Evolutionary conservation across 331 rosid genomes (phyloP).

Genomic region (Stylosanthes scabra): DNA sequence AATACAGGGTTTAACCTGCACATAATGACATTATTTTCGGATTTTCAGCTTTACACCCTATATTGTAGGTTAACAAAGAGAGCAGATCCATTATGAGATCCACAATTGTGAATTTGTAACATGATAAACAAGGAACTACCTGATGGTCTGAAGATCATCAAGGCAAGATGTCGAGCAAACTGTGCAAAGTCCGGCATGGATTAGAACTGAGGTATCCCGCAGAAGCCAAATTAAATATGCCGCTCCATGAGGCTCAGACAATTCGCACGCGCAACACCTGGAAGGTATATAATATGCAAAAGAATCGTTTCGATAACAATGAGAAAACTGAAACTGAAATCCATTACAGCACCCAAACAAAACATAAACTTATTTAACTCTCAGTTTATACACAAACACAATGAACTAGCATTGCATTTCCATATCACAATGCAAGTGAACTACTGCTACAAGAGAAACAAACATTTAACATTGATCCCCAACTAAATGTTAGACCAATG

Average conservation of each 20-base stretch:
- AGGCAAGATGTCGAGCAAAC: conserved; percentile 69
- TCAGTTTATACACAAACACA: conserved; percentile 5
- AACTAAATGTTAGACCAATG: conserved; percentile 46
- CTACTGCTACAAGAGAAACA: conserved; percentile 3
- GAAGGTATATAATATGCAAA: conserved; percentile 15
- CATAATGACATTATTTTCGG: background rate
- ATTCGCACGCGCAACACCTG: conserved; percentile 26
- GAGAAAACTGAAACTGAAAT: background rate
- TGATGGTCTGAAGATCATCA: conserved; percentile 76
- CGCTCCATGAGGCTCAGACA: background rate
- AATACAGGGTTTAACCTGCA: conserved; percentile 16
- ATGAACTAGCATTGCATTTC: background rate
- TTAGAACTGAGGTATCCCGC: conserved; percentile 9
- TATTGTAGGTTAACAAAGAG: conserved; percentile 12
- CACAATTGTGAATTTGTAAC: background rate
- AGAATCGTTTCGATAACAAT: conserved; percentile 20
- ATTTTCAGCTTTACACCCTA: conserved; percentile 8
- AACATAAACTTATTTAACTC: conserved; percentile 21
- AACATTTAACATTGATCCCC: conserved; percentile 38
- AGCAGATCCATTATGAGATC: conserved; percentile 3
- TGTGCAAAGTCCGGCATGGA: conserved; percentile 66
- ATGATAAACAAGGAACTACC: conserved; percentile 49
- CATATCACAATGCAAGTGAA: conserved; percentile 23
- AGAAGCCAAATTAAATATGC: conserved; percentile 26
- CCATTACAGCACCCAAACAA: conserved; percentile 5